phyloP scores from a whole-genome alignment of 768 basidiomycete species.

The Boletellus sp. region DNA sequence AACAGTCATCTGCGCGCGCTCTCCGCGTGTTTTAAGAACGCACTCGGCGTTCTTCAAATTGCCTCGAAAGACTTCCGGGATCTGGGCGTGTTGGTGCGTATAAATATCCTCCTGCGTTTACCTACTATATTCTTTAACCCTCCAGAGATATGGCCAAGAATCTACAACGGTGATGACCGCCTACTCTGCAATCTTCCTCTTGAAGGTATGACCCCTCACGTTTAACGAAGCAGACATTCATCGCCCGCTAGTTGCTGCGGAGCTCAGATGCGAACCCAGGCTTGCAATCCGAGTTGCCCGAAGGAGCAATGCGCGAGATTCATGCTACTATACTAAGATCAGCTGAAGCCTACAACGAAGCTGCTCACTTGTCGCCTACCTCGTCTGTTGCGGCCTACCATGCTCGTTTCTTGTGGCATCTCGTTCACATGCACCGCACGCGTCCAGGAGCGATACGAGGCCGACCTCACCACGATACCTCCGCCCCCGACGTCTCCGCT shows the following conservation, averaged over 20 bases:
- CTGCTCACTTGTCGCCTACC: constrained; percentile 56
- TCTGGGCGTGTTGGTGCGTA: constrained; percentile 68
- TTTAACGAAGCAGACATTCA: constrained; percentile 1
- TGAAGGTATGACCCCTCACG: constrained; percentile 51
- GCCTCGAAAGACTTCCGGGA: constrained; percentile 70
- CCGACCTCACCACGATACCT: constrained; percentile 37
- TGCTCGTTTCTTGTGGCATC: constrained; percentile 70
- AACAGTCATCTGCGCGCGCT: constrained; percentile 66
- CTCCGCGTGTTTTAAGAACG: constrained; percentile 70
- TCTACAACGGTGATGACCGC: constrained; percentile 84
- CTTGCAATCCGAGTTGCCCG: constrained; percentile 56
- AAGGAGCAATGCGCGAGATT: constrained; percentile 61
- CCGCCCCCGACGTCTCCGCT: constrained; percentile 53
- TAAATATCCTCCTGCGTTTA: constrained; percentile 31
- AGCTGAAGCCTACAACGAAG: constrained; percentile 76
- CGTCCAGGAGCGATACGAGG: constrained; percentile 41
- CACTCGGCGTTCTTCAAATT: constrained; percentile 65
- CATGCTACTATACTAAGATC: constrained; percentile 62
- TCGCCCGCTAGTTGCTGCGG: constrained; percentile 56
- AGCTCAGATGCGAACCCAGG: constrained; percentile 55
- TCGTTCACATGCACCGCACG: constrained; percentile 59
- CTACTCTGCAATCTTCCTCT: constrained; percentile 76
- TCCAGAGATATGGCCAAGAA: constrained; percentile 80
- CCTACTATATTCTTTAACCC: constrained; percentile 2
- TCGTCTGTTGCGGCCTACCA: constrained; percentile 72